Evolutionary conservation across 176 grass and related monocot genomes (phyloP).

Genomic region (Chrysopogon serrulatus): DNA sequence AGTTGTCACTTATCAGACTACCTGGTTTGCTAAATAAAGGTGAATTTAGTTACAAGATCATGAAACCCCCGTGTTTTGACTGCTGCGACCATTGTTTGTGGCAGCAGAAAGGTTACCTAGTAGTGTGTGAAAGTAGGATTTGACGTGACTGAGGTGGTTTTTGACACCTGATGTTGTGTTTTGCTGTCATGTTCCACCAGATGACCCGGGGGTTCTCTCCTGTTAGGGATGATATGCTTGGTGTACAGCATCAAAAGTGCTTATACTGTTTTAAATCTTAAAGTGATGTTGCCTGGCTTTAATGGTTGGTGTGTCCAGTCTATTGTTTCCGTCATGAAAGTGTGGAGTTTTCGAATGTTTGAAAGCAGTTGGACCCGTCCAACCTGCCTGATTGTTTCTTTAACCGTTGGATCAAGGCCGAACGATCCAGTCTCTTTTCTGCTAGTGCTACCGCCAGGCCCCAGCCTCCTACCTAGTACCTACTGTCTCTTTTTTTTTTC

Average conservation of each 20-base stretch:
- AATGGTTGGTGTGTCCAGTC: not conserved
- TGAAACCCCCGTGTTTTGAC: conserved; percentile 11
- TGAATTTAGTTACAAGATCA: conserved; percentile 38
- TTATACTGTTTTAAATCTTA: conserved; percentile 26
- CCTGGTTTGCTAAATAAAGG: conserved; percentile 62
- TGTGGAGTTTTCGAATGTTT: not conserved
- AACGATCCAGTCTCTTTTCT: too few relatives aligned
- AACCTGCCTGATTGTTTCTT: too few relatives aligned
- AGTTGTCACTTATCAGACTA: conserved; percentile 36
- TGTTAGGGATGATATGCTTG: conserved; percentile 26
- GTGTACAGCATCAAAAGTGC: conserved; percentile 36
- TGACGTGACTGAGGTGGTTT: conserved; percentile 16
- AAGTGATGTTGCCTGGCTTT: not conserved
- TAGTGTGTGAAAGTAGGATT: conserved; percentile 31
- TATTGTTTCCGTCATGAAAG: not conserved
- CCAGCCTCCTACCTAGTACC: too few relatives aligned
- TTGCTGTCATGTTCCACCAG: conserved; percentile 27
- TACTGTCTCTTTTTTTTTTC: too few relatives aligned
- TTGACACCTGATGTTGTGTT: conserved; percentile 34
- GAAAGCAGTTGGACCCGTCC: not conserved
- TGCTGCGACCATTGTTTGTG: conserved; percentile 17
- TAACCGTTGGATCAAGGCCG: too few relatives aligned
- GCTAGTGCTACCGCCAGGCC: too few relatives aligned
- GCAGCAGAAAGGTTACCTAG: conserved; percentile 2
- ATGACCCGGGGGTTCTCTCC: not conserved